phyloP scores from a whole-genome alignment of 108 stramenopile genomes.

The Chaetoceros muelleri region DNA sequence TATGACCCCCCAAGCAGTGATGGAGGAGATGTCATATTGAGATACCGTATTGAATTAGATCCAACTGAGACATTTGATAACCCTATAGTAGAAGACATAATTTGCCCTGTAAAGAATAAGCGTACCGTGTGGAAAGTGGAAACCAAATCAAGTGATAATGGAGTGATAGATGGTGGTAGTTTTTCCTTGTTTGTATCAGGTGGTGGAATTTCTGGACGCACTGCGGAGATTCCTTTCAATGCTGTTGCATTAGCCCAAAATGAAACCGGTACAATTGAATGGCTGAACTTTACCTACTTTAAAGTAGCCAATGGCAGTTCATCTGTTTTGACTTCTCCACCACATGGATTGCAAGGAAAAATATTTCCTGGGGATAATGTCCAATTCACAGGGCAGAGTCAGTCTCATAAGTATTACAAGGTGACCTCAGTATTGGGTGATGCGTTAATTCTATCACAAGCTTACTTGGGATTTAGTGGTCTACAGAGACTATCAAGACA shows the following conservation, averaged over 20 bases:
- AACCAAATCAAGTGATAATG: conserved; percentile 16
- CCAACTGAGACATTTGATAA: conserved; percentile 57
- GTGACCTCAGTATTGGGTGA: conserved; percentile 25
- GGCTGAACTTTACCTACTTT: conserved; percentile 19
- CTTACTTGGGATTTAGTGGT: conserved; percentile 19
- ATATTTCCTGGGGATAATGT: conserved; percentile 42
- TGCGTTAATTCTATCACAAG: conserved; percentile 14
- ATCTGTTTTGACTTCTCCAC: conserved; percentile 14
- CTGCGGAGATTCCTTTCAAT: conserved; percentile 67
- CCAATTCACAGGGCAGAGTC: conserved; percentile 26
- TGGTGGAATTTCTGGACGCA: conserved; percentile 25
- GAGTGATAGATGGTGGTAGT: conserved; percentile 35
- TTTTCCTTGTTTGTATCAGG: conserved; percentile 42
- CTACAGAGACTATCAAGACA: conserved; percentile 26
- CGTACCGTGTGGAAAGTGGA: conserved; percentile 53
- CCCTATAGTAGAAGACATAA: conserved; percentile 53
- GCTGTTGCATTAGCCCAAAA: conserved; percentile 54
- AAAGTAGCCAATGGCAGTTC: conserved; percentile 7
- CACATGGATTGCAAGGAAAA: conserved; percentile 18
- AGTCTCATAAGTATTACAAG: conserved; percentile 25
- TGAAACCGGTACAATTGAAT: conserved; percentile 36
- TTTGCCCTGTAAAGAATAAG: conserved; percentile 50
- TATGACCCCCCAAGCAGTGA: conserved; percentile 41
- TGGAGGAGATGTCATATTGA: conserved; percentile 53
- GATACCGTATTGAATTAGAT: conserved; percentile 76